Percentiles rank a stretch among this genome's conserved stretches.
Conservation (phyloP, 164 flowering plant species). For the Vitis rotundifolia region DNA sequence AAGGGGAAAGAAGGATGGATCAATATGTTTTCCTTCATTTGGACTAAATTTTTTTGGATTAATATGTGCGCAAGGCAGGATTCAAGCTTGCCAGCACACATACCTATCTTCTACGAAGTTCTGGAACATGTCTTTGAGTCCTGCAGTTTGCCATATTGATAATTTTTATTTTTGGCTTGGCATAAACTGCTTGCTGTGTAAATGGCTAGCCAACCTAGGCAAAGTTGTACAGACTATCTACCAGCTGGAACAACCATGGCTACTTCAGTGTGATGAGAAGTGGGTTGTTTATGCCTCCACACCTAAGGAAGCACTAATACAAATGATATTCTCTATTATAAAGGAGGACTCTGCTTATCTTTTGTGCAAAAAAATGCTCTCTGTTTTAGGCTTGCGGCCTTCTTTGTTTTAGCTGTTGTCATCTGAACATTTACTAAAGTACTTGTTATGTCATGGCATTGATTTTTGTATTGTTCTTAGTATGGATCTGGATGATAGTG, state of each 20-base stretch:
- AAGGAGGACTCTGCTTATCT: background rate
- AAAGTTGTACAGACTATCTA: background rate
- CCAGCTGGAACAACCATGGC: background rate
- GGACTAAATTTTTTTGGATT: too few species aligned
- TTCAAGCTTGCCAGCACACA: too few species aligned
- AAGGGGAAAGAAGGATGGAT: too few species aligned
- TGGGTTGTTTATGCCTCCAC: background rate
- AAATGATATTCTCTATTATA: background rate
- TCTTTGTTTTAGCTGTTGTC: background rate
- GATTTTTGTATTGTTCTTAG: too few species aligned
- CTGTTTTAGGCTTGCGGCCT: background rate
- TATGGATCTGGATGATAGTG: too few species aligned
- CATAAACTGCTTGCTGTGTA: background rate
- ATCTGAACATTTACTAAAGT: too few species aligned
- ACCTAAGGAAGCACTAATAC: background rate
- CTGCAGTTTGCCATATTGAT: too few species aligned
- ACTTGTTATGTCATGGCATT: too few species aligned
- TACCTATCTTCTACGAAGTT: too few species aligned
- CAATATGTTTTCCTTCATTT: background rate
- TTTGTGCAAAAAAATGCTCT: background rate
- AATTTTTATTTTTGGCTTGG: background rate
- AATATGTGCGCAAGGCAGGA: too few species aligned
- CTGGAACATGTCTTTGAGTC: too few species aligned
- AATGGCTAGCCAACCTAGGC: background rate
- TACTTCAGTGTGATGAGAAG: background rate